Evolutionary conservation across 2,329 filamentous ascomycete genomes (phyloP), one percentile per base, ranked within the genome.

Genomic region (Macrophomina tecta): DNA sequence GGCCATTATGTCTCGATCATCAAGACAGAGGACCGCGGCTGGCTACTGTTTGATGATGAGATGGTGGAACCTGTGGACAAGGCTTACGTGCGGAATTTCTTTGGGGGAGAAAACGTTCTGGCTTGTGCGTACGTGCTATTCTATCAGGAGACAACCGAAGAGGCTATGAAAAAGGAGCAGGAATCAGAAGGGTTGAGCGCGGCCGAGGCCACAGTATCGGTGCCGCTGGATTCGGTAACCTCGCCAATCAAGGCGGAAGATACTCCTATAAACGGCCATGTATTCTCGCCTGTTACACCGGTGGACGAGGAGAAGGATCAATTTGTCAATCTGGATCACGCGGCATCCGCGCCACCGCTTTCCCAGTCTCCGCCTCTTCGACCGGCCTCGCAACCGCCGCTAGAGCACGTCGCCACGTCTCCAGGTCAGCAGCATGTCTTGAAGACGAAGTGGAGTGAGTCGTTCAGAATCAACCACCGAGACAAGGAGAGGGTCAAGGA

Each of bases 11-110:
- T 99, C 38, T 93, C 94, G 5, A 95, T 99, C 65, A 94, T 99
- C 82, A 99, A 99, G 81, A 98, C 95, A 0, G 90, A 96, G 74
- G 95, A 98, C 75, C 89, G 92, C 64, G 95, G 95, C 34, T 99
- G 95, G 95, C 82, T 99, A 49, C 82, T 99, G 5, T 99, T 99
- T 73, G 95, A 99, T 72, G 95, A 99, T 74, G 95, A 99, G 80
- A 93, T 98, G 88, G 95, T 99, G 4, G 95, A 99, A 77, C 95
- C 95, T 0, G 95, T 99, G 5, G 93, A 97, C 78, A 97, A 97
- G 79, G 90, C 91, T 75, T 99, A 96, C 75, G 95, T 99, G 45
- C 88, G 91, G 70, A 97, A 97, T 77, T 99, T 99, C 80, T 99
- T 99, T 73, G 95, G 95, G 16, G 95, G 97, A 76, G 93, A 83